phyloP scores from a whole-genome alignment of 2,329 filamentous ascomycete species.

The Emericellopsis cladophorae region DNA sequence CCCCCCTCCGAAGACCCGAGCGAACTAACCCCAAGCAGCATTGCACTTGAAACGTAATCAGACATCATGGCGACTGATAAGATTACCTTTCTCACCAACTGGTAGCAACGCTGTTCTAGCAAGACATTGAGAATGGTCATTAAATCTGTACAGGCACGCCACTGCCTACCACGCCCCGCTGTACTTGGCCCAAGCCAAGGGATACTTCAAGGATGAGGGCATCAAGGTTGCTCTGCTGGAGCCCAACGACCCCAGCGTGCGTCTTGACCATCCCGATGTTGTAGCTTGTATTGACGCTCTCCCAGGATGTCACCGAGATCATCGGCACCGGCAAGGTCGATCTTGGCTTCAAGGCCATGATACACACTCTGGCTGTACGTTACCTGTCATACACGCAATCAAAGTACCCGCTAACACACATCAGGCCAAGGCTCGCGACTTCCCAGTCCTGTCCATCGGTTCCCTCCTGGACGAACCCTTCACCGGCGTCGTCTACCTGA shows the following conservation, averaged over 20 bases:
- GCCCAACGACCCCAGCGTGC: constrained; percentile 62
- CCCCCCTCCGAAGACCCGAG: constrained; percentile 10
- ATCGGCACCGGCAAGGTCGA: constrained; percentile 66
- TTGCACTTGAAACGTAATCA: constrained; percentile 37
- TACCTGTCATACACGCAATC: neutral
- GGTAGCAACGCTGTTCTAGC: constrained; percentile 34
- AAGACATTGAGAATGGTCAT: neutral
- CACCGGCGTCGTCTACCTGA: constrained; percentile 67
- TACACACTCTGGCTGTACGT: constrained; percentile 61
- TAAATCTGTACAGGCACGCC: constrained; percentile 47
- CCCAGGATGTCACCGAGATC: constrained; percentile 66
- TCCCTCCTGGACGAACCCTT: constrained; percentile 71
- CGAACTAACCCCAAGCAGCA: constrained; percentile 34
- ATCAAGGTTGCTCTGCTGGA: constrained; percentile 68
- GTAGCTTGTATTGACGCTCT: too few species aligned
- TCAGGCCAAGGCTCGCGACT: constrained; percentile 62
- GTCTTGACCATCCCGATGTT: neutral
- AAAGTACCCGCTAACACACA: neutral
- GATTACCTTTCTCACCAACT: constrained; percentile 77
- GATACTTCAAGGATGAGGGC: constrained; percentile 62
- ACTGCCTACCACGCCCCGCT: constrained; percentile 71
- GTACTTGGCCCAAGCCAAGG: constrained; percentile 65
- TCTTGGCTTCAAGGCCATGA: constrained; percentile 75
- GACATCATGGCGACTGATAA: constrained; percentile 64
- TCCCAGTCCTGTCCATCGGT: constrained; percentile 60